Conservation (phyloP, 306 rosid species). For the Biancaea sappan region DNA sequence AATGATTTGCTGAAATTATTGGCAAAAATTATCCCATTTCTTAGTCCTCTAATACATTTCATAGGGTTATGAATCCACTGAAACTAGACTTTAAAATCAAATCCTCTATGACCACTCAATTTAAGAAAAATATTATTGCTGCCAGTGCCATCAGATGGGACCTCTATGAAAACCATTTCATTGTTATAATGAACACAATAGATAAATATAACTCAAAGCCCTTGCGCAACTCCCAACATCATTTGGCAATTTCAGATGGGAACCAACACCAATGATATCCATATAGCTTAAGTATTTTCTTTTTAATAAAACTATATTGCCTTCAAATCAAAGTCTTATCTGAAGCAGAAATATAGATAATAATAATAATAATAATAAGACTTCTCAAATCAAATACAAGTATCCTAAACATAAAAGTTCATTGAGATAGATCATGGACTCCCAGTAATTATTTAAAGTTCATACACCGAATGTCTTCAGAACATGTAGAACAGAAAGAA, state of each 20-base stretch:
- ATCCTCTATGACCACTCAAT: not conserved
- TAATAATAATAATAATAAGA: no score
- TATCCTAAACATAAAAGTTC: no score
- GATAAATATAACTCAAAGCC: no score
- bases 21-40: not conserved
- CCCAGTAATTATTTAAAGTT: no score
- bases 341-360: not conserved
- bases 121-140: not conserved
- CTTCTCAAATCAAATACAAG: not conserved
- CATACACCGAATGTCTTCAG: no score
- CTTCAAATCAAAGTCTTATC: not conserved
- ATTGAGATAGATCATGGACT: no score
- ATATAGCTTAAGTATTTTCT: no score
- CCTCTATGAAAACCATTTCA: constrained; percentile 42
- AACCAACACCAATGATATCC: no score
- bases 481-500: no score
- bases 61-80: not conserved
- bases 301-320: not conserved
- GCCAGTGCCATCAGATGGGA: constrained; percentile 60
- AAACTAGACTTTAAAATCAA: not conserved
- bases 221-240: no score
- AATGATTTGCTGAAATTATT: not conserved
- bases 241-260: no score
- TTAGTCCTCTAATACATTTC: not conserved
- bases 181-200: no score